A percentile compares a stretch with the other conserved stretches of the same genome.
These are phyloP conservation scores for Chaetomiaceae sp. DNA, from an alignment of 2,329 filamentous ascomycete genomes.

Conservation along the genomic window DNA sequence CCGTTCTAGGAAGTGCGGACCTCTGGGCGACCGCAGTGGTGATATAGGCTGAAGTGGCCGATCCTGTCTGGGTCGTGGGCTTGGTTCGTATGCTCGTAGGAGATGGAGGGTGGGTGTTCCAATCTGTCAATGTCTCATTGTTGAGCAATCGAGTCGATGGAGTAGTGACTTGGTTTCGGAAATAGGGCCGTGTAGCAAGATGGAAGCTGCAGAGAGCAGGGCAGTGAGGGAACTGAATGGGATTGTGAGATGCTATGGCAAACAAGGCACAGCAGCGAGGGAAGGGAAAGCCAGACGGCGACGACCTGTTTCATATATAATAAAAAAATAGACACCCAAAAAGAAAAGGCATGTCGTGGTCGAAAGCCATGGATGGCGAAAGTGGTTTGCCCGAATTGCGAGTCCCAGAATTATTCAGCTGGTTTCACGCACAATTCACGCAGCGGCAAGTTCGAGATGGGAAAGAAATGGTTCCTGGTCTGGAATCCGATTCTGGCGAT, in stretches of 20 bases:
- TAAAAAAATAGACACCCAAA: not conserved
- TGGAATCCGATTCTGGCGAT: not conserved
- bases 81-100: constrained; percentile 4
- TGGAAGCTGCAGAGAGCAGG: not conserved
- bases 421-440: constrained; percentile 25
- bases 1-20: constrained; percentile 25
- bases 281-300: not conserved
- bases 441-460: constrained; percentile 4
- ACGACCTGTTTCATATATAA: constrained; percentile 4
- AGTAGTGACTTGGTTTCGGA: not conserved
- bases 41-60: constrained; percentile 25
- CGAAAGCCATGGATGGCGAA: not conserved
- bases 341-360: too few relatives aligned
- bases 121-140: not conserved
- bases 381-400: not conserved
- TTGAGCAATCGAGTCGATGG: too few relatives aligned
- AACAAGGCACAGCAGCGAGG: not conserved
- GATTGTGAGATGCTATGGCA: too few relatives aligned
- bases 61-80: constrained; percentile 1
- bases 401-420: constrained; percentile 15
- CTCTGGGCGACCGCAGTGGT: constrained; percentile 4
- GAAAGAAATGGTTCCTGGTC: not conserved
- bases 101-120: not conserved
- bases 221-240: not conserved
- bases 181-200: not conserved